These are phyloP conservation scores for Viola odorata DNA, from an alignment of 345 rosid species.

Conservation along the genomic window DNA sequence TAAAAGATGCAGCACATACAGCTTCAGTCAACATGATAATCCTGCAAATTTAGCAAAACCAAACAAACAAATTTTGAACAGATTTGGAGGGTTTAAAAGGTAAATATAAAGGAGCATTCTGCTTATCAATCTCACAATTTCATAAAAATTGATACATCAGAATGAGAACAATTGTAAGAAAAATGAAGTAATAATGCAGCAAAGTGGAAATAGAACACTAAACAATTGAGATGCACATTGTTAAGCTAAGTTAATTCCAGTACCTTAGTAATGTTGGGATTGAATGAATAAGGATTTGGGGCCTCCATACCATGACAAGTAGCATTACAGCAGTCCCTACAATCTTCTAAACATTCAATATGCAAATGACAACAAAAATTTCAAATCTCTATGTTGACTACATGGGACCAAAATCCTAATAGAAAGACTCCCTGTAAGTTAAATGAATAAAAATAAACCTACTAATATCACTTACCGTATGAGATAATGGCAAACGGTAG, in stretches of 20 bases:
- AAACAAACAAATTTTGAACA: not conserved
- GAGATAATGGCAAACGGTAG: slow-evolving; percentile 82
- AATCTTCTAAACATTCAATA: slow-evolving; percentile 10
- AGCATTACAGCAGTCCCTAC: slow-evolving; percentile 90
- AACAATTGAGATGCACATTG: not conserved
- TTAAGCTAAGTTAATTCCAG: not conserved
- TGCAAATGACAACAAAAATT: slow-evolving; percentile 1
- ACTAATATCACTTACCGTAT: slow-evolving; percentile 45
- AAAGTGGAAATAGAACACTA: too few relatives aligned
- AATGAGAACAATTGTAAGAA: not conserved
- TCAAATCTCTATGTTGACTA: not conserved
- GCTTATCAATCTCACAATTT: not conserved
- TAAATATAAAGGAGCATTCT: not conserved
- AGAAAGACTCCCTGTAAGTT: too few relatives aligned
- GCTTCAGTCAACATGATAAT: slow-evolving; percentile 80
- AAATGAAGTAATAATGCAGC: not conserved
- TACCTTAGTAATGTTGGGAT: slow-evolving; percentile 65
- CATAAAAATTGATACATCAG: not conserved
- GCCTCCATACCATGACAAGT: slow-evolving; percentile 75
- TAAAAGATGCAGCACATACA: slow-evolving; percentile 67
- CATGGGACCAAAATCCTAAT: too few relatives aligned
- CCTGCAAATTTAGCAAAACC: slow-evolving; percentile 37
- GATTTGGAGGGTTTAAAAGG: not conserved
- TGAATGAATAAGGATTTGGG: slow-evolving; percentile 58
- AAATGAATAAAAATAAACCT: too few relatives aligned